Base-by-base conservation (phyloP, 441 rosid species). In the Theobroma grandiflorum region DNA sequence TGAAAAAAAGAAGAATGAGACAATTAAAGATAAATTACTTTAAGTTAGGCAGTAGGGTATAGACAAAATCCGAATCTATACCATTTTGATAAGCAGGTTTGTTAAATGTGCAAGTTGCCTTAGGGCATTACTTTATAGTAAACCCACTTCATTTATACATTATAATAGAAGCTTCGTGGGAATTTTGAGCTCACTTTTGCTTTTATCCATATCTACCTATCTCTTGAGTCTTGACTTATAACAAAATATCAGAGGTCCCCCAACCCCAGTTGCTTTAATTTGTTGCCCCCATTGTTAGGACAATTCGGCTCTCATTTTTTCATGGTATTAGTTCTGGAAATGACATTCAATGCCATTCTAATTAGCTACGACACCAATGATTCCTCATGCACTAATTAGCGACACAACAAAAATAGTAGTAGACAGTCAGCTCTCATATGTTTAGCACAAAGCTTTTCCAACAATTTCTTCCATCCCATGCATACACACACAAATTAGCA, bases 141-240 rank as follows among this genome's bases (percentile, higher is more conserved):
- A 58, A 11, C 26, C 67, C 59, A 61, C 63, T 9, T 61, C 26
- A 62, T 40, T 59, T 22, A 42, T 59, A 4, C 9, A 61, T 2
- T 15, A 50, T 62, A 79, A 77, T 73, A 38, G 74, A 65, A 59
- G 47, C 59, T 58, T 67, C 72, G 1, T 74, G 9, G 40, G 74
- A 69, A 40, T 66, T 58, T 55, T 9, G 12, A 38, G 4, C 7
- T 58, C 47, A 26, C 78, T 57, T 83, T 71, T 64, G 70, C 75
- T n/a, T 79, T 76, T 49, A 55, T 70, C 53, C 74, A 79, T 82
- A 74, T 74, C 61, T 64, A 8, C 20, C 58, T 16, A 15, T 55
- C 8, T 49, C 9, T 26, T 26, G 31, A 26, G 31, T 26, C 31
- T 26, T 15, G 65, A 55, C 65, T 33, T 33, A 26, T 15, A 40